A percentile compares a stretch with the other conserved stretches of the same genome.
These are phyloP conservation scores for Hortiboletus rubellus DNA, from an alignment of 1,284 basidiomycete species.

Conservation along the genomic window DNA sequence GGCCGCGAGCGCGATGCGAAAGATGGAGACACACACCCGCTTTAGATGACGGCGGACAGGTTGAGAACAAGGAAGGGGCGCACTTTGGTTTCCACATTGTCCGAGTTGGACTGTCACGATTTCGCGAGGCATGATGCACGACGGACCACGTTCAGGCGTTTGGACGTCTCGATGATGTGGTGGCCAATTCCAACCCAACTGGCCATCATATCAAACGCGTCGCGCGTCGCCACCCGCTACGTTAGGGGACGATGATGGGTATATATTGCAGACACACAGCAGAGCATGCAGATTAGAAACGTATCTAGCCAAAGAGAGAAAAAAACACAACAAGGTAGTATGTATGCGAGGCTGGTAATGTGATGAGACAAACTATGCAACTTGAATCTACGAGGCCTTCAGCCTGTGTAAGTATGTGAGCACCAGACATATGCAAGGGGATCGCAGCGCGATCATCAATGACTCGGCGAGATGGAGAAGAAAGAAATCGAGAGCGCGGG, in stretches of 20 bases:
- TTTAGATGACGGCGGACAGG: conserved; percentile 7
- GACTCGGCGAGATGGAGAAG: not conserved
- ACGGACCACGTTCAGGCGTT: conserved; percentile 8
- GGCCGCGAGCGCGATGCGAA: not conserved
- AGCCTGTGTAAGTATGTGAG: conserved; percentile 33
- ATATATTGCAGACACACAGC: conserved; percentile 1
- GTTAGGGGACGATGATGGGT: too few relatives aligned
- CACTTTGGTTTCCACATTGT: conserved; percentile 97
- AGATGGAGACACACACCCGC: not conserved
- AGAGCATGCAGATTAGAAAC: conserved; percentile 21
- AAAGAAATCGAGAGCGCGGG: conserved; percentile 13
- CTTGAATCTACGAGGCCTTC: conserved; percentile 33
- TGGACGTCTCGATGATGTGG: not conserved
- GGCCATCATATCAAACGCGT: not conserved
- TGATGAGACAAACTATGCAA: conserved; percentile 21
- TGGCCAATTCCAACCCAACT: not conserved
- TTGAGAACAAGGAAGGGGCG: conserved; percentile 29
- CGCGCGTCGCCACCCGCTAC: too few relatives aligned
- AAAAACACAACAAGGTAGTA: conserved; percentile 29
- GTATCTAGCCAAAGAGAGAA: conserved; percentile 19
- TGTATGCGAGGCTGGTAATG: conserved; percentile 23
- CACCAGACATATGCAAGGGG: conserved; percentile 15
- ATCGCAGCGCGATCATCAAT: conserved; percentile 12
- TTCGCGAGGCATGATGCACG: conserved; percentile 72
- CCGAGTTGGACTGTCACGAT: conserved; percentile 88